These are phyloP conservation scores for Fraxinus pennsylvanica DNA, from an alignment of 257 asterid species.

Conservation along the genomic window DNA sequence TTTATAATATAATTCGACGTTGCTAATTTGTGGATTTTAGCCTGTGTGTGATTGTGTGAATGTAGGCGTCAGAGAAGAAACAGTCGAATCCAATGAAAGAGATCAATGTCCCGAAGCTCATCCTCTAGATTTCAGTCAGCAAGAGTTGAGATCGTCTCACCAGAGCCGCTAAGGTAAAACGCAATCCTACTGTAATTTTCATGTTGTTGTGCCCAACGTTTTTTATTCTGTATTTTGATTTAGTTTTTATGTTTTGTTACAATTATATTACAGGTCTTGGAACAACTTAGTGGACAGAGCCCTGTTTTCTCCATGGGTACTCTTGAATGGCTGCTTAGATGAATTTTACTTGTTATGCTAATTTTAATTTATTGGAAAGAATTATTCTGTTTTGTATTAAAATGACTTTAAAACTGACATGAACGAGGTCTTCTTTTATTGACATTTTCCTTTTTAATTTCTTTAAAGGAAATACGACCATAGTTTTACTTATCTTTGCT, in stretches of 20 bases:
- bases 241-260: not conserved
- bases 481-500: not conserved
- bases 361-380: not conserved
- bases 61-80: too few relatives aligned
- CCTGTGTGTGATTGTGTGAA: not conserved
- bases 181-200: not conserved
- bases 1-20: not conserved
- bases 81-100: too few relatives aligned
- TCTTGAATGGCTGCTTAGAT: not conserved
- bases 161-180: constrained; percentile 22
- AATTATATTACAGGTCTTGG: constrained; percentile 14
- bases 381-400: not conserved
- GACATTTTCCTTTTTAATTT: not conserved
- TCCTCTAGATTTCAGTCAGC: too few relatives aligned
- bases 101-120: too few relatives aligned
- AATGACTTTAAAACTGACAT: not conserved
- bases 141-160: constrained; percentile 25
- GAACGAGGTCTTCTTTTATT: not conserved
- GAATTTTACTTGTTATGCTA: not conserved
- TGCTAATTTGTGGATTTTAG: not conserved
- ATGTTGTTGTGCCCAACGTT: not conserved
- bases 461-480: not conserved
- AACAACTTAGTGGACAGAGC: constrained; percentile 21
- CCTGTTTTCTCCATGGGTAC: constrained; percentile 21
- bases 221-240: not conserved